Conservation (phyloP, 495 filamentous ascomycete genomes). For the Immersiella caudata region DNA sequence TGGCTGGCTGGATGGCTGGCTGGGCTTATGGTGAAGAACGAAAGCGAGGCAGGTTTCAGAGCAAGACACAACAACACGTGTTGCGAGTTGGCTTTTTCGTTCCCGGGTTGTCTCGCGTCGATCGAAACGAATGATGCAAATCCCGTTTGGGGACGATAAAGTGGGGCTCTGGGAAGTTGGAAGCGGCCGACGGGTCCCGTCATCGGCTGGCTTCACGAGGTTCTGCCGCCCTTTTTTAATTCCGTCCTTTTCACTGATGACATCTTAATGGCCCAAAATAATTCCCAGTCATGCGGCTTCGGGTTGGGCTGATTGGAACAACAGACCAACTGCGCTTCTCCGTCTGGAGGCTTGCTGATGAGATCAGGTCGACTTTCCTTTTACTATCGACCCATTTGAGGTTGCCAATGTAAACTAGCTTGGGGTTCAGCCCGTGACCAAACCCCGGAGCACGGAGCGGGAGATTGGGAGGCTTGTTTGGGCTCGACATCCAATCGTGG, state of each 20-base stretch:
- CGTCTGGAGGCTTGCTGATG: background rate
- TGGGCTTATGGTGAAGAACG: background rate
- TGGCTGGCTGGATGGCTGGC: too few relatives aligned
- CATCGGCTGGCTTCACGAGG: background rate
- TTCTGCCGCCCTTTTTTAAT: background rate
- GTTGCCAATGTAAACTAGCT: background rate
- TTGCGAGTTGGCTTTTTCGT: background rate
- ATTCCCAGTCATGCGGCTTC: background rate
- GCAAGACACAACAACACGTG: conserved; percentile 8
- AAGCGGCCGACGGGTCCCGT: background rate
- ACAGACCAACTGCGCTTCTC: background rate
- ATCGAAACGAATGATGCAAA: conserved; percentile 1
- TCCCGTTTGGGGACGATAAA: background rate
- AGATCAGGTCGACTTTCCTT: background rate
- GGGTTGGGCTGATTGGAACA: background rate
- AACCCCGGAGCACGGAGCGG: background rate
- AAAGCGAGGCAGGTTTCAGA: conserved; percentile 1
- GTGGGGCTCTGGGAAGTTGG: background rate
- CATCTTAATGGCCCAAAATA: background rate
- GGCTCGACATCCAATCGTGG: conserved; percentile 12
- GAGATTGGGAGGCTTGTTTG: conserved; percentile 19
- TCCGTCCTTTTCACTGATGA: too few relatives aligned
- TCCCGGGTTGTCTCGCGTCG: conserved; percentile 3
- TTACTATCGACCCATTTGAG: background rate
- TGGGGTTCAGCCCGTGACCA: conserved; percentile 1